Conservation (phyloP, 2,329 filamentous ascomycete species). For the Hymenoscyphus salicellus region DNA sequence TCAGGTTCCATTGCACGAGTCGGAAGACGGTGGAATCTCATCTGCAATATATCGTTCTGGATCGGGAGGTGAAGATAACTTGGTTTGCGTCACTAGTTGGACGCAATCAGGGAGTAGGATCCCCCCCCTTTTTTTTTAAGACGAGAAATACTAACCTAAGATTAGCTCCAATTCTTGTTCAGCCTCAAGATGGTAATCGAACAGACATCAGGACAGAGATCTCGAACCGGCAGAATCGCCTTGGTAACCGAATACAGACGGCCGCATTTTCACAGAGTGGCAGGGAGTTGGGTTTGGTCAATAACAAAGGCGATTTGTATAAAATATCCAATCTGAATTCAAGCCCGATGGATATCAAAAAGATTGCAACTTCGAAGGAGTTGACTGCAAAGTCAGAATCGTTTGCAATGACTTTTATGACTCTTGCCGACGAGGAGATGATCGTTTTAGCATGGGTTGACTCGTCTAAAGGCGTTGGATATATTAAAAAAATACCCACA, state of each 20-base stretch:
- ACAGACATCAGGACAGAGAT: conserved; percentile 37
- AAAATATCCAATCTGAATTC: conserved; percentile 41
- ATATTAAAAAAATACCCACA: conserved; percentile 23
- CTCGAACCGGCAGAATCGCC: conserved; percentile 34
- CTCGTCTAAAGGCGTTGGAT: conserved; percentile 35
- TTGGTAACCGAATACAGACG: conserved; percentile 41
- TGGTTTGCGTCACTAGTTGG: conserved; percentile 43
- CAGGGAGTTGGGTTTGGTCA: conserved; percentile 41
- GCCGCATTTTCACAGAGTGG: conserved; percentile 41
- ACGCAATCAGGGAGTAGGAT: conserved; percentile 39
- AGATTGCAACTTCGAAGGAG: conserved; percentile 39
- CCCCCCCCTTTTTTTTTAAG: too few relatives aligned
- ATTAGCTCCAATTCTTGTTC: conserved; percentile 38
- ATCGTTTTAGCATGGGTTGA: conserved; percentile 43
- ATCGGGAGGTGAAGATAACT: conserved; percentile 36
- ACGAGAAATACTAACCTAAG: too few relatives aligned
- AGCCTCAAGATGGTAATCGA: conserved; percentile 39
- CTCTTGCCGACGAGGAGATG: conserved; percentile 38
- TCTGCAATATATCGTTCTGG: conserved; percentile 39
- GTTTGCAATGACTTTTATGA: conserved; percentile 41
- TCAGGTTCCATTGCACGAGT: conserved; percentile 41
- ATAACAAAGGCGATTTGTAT: conserved; percentile 42
- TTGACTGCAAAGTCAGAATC: conserved; percentile 40
- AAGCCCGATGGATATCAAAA: conserved; percentile 39
- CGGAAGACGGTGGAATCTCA: conserved; percentile 42